Conservation (phyloP, 2,329 filamentous ascomycete species). For the Hypoxylon rubiginosum region DNA sequence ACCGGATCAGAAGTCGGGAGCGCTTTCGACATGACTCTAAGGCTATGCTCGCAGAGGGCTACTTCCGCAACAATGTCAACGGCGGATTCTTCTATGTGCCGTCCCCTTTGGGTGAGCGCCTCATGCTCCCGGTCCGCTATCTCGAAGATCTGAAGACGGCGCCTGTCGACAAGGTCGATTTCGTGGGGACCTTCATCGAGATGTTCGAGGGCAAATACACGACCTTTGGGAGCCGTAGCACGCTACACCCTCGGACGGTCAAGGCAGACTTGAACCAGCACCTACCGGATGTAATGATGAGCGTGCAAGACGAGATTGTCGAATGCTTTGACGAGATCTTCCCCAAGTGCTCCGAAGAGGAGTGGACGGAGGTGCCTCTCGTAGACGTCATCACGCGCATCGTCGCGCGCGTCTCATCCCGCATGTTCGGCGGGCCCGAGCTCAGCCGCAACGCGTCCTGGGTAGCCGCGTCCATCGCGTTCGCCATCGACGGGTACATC, state of each 20-base stretch:
- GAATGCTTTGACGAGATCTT: slow-evolving; percentile 42
- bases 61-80: slow-evolving; percentile 18
- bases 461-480: slow-evolving; percentile 40
- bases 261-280: slow-evolving; percentile 46
- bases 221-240: slow-evolving; percentile 48
- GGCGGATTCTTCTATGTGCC: slow-evolving; percentile 45
- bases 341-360: slow-evolving; percentile 34
- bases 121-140: slow-evolving; percentile 49
- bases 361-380: slow-evolving; percentile 47
- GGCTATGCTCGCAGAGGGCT: slow-evolving; percentile 23
- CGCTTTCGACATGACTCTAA: slow-evolving; percentile 19
- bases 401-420: slow-evolving; percentile 48
- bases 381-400: slow-evolving; percentile 45
- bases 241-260: slow-evolving; percentile 48
- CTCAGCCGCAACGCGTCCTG: slow-evolving; percentile 38
- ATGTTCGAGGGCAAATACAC: slow-evolving; percentile 54
- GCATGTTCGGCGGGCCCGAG: slow-evolving; percentile 46
- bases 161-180: slow-evolving; percentile 47
- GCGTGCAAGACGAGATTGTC: slow-evolving; percentile 44
- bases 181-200: slow-evolving; percentile 47
- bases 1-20: slow-evolving; percentile 18
- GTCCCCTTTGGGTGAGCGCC: slow-evolving; percentile 46
- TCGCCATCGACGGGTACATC: slow-evolving; percentile 41
- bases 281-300: slow-evolving; percentile 40
- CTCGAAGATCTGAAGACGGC: slow-evolving; percentile 48